A percentile compares a stretch with the other conserved stretches of the same genome.
These are phyloP conservation scores for Endoconidiophora laricicola DNA, from an alignment of 2,329 filamentous ascomycete genomes.

Conservation along the genomic window DNA sequence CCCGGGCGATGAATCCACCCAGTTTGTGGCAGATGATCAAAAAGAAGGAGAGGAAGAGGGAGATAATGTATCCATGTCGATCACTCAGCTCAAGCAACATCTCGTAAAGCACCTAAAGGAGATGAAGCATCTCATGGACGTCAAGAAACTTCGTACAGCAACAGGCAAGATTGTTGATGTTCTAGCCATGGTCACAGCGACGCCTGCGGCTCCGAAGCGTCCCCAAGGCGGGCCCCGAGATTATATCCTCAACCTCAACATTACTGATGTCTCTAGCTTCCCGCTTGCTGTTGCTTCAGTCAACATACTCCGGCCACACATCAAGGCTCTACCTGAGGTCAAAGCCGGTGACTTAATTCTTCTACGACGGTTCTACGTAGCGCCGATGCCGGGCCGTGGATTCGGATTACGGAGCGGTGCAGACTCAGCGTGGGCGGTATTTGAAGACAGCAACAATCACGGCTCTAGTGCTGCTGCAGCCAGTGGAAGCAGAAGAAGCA, in stretches of 20 bases:
- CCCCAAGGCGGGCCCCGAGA: conserved; percentile 42
- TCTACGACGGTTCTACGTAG: conserved; percentile 38
- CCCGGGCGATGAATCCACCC: not conserved
- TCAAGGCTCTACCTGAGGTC: conserved; percentile 37
- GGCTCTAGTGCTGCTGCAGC: too few relatives aligned
- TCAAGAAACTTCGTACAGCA: conserved; percentile 32
- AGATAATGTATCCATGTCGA: not conserved
- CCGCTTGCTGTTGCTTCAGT: conserved; percentile 35
- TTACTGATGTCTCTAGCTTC: conserved; percentile 39
- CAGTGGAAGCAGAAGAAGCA: not conserved
- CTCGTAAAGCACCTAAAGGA: conserved; percentile 30
- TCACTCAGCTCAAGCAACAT: conserved; percentile 26
- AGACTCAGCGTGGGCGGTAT: conserved; percentile 45
- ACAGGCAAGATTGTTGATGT: conserved; percentile 28
- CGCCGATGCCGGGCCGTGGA: conserved; percentile 35
- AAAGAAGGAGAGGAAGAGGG: conserved; percentile 17
- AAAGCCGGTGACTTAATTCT: conserved; percentile 40
- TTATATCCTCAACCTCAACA: conserved; percentile 40
- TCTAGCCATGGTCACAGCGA: conserved; percentile 35
- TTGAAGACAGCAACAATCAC: conserved; percentile 24
- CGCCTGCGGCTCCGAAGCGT: conserved; percentile 33
- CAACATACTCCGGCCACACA: conserved; percentile 41
- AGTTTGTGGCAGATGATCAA: not conserved
- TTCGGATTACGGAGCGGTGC: conserved; percentile 40
- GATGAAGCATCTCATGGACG: conserved; percentile 36